phyloP scores from a whole-genome alignment of 164 flowering plant species.

The Sextonia rubra region DNA sequence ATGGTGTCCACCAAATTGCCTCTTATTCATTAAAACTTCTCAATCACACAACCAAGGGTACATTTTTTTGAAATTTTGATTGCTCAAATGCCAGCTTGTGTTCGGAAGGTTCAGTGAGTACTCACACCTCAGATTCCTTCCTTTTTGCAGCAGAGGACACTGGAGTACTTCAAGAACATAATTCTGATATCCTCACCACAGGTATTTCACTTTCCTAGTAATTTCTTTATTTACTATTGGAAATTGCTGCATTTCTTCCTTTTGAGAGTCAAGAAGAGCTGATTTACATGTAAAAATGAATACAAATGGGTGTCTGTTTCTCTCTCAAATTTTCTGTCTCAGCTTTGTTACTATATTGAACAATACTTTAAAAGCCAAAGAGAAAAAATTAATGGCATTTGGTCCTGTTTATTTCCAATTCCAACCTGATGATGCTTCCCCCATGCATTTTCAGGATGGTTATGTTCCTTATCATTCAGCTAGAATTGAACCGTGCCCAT shows the following conservation, averaged over 20 bases:
- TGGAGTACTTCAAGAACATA: conserved; percentile 77
- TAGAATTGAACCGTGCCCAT: conserved; percentile 77
- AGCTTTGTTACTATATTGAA: not conserved
- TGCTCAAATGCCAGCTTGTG: not conserved
- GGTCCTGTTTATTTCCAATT: not conserved
- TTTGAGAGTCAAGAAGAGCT: not conserved
- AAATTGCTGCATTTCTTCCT: not conserved
- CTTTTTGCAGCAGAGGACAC: conserved; percentile 73
- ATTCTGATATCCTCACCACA: conserved; percentile 88
- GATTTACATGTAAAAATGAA: not conserved
- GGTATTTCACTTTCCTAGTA: conserved; percentile 35
- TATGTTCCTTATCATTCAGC: conserved; percentile 99
- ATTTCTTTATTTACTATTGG: not conserved
- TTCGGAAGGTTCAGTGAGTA: not conserved
- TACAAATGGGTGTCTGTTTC: not conserved
- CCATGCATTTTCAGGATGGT: conserved; percentile 63
- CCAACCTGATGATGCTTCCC: not conserved
- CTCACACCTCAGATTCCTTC: conserved; percentile 5
- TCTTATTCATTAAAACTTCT: not conserved
- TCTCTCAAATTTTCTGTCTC: not conserved
- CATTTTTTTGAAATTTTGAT: no score
- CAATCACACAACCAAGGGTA: not conserved
- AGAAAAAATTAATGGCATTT: no score
- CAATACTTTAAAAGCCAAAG: no score
- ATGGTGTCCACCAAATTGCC: not conserved